Evolutionary conservation across 192 early-diverging fungal species (phyloP).

Genomic region (Tieghemiomyces parasiticus): DNA sequence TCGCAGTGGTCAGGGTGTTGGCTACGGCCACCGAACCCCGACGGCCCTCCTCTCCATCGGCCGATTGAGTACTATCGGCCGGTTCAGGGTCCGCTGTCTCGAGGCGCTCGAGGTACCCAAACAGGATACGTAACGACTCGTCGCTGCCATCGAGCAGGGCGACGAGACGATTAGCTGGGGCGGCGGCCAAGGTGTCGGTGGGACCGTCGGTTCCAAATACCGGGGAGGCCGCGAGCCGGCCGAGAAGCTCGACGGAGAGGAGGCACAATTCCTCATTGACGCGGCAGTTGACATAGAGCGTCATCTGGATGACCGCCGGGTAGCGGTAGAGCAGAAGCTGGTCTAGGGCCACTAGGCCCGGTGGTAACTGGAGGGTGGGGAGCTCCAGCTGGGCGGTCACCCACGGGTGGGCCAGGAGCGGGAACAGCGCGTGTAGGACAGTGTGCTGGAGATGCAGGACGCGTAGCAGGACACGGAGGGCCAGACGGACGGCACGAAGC

Average conservation of each 20-base stretch:
- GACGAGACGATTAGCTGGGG: slow-evolving; percentile 50
- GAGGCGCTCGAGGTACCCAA: slow-evolving; percentile 63
- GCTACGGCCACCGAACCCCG: slow-evolving; percentile 8
- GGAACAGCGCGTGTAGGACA: slow-evolving; percentile 50
- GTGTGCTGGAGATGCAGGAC: slow-evolving; percentile 57
- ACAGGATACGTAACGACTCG: slow-evolving; percentile 51
- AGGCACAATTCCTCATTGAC: slow-evolving; percentile 57
- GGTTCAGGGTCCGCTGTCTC: slow-evolving; percentile 38
- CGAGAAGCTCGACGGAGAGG: slow-evolving; percentile 51
- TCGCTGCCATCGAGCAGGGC: slow-evolving; percentile 44
- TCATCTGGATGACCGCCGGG: slow-evolving; percentile 53
- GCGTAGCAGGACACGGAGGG: slow-evolving; percentile 46
- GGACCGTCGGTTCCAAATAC: slow-evolving; percentile 42
- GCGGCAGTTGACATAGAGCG: slow-evolving; percentile 49
- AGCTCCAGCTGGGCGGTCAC: slow-evolving; percentile 27
- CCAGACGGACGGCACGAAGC: background rate
- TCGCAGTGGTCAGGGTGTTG: slow-evolving; percentile 14
- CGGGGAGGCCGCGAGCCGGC: slow-evolving; percentile 51
- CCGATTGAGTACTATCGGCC: slow-evolving; percentile 19
- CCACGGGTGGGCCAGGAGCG: slow-evolving; percentile 22
- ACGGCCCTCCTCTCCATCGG: slow-evolving; percentile 18
- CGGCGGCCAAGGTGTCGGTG: slow-evolving; percentile 20
- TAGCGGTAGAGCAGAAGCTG: slow-evolving; percentile 58
- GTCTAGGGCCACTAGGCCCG: slow-evolving; percentile 56
- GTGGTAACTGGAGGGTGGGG: slow-evolving; percentile 23